These are phyloP conservation scores for Bisporella sp. DNA, from an alignment of 2,329 filamentous ascomycete species.

Conservation along the genomic window DNA sequence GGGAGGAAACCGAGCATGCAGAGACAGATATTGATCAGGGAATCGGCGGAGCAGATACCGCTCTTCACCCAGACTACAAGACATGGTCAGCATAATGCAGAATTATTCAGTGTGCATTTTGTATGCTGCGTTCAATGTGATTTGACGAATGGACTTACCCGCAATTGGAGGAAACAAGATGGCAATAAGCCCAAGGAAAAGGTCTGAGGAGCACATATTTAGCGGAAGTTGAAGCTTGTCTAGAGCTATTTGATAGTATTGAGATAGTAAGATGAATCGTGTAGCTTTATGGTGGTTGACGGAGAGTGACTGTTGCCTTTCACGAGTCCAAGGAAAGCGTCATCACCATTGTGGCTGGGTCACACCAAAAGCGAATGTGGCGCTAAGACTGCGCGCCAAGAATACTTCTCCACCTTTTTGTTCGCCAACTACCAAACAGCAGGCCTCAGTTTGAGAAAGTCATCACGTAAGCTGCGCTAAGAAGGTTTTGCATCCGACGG, in stretches of 20 bases:
- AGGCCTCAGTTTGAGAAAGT: no score
- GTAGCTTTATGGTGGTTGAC: neutral
- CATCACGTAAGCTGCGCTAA: no score
- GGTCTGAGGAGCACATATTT: slow-evolving; percentile 51
- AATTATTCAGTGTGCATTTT: slow-evolving; percentile 1
- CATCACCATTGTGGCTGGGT: neutral
- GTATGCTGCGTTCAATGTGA: neutral
- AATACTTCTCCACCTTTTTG: no score
- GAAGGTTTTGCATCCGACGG: no score
- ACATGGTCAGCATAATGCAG: slow-evolving; percentile 9
- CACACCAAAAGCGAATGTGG: neutral
- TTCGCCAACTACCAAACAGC: no score
- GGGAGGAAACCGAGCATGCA: slow-evolving; percentile 74
- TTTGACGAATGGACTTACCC: slow-evolving; percentile 36
- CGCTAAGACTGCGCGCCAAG: no score
- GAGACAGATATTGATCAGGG: slow-evolving; percentile 90
- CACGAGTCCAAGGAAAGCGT: neutral
- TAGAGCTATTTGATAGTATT: neutral
- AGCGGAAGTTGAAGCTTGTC: neutral
- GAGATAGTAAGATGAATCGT: neutral
- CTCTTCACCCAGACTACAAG: slow-evolving; percentile 86
- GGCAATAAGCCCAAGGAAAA: slow-evolving; percentile 59
- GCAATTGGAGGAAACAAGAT: slow-evolving; percentile 59
- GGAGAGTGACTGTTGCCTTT: neutral
- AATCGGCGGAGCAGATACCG: slow-evolving; percentile 87